Percentiles rank a stretch among this genome's conserved stretches.
These are phyloP conservation scores for Sequoia sempervirens DNA, from an alignment of 75 land plant species.

Conservation along the genomic window DNA sequence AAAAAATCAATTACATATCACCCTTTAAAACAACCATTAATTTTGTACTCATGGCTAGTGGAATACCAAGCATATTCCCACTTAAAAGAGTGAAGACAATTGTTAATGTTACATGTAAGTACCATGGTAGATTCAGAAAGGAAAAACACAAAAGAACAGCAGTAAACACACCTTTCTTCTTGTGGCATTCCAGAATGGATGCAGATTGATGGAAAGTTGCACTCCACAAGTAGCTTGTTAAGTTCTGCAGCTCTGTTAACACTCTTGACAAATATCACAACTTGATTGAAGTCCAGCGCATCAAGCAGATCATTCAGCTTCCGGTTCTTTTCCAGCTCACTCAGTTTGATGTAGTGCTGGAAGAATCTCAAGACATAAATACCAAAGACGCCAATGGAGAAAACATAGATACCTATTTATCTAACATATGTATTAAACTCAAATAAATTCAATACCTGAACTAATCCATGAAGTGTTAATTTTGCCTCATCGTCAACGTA, in stretches of 20 bases:
- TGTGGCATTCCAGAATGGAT: slow-evolving; percentile 99
- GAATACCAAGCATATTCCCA: too few relatives aligned
- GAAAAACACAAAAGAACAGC: neutral
- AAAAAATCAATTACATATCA: neutral
- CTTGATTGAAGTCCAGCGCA: slow-evolving; percentile 99
- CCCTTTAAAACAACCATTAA: too few relatives aligned
- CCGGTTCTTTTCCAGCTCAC: slow-evolving; percentile 90
- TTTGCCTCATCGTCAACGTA: slow-evolving; percentile 99
- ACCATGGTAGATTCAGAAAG: neutral
- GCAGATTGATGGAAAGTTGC: slow-evolving; percentile 96
- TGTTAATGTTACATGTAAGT: neutral
- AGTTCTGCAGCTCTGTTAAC: slow-evolving; percentile 94
- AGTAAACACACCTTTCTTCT: slow-evolving; percentile 71
- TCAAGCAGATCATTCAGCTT: slow-evolving; percentile 96
- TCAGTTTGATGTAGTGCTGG: slow-evolving; percentile 98
- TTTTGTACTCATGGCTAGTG: too few relatives aligned
- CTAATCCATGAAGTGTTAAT: slow-evolving; percentile 95
- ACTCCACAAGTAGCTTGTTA: slow-evolving; percentile 92
- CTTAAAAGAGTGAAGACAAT: too few relatives aligned
- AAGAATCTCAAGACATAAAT: neutral
- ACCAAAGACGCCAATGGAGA: neutral
- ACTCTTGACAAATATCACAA: slow-evolving; percentile 97
- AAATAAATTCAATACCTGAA: slow-evolving; percentile 59
- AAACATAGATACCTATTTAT: neutral
- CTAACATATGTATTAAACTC: neutral